These are phyloP conservation scores for Fusarium chlamydosporum DNA, from an alignment of 2,329 filamentous ascomycete genomes.

Conservation along the genomic window DNA sequence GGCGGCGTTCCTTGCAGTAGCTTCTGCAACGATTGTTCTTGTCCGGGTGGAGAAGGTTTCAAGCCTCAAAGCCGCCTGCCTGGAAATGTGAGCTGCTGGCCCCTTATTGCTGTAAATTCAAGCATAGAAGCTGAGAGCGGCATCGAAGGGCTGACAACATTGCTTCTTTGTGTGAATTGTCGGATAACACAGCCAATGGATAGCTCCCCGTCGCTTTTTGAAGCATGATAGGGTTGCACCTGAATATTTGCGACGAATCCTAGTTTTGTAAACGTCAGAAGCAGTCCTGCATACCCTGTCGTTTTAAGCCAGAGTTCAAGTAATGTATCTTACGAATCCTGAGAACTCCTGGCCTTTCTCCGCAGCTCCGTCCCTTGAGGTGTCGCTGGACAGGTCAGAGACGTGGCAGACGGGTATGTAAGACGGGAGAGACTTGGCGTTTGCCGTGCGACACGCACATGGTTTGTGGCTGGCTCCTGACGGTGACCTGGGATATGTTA, in stretches of 20 bases:
- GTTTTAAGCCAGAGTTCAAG: constrained; percentile 13
- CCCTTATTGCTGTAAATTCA: constrained; percentile 33
- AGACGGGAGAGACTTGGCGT: constrained; percentile 37
- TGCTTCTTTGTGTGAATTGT: constrained; percentile 17
- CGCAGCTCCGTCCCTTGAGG: constrained; percentile 17
- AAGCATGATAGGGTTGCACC: constrained; percentile 32
- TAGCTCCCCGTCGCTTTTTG: constrained; percentile 12
- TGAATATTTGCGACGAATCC: constrained; percentile 14
- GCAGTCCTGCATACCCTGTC: constrained; percentile 12
- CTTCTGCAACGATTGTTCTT: constrained; percentile 38
- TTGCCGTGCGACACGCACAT: constrained; percentile 43
- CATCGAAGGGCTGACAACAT: constrained; percentile 14
- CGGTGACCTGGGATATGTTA: constrained; percentile 20
- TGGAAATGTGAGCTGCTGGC: constrained; percentile 21
- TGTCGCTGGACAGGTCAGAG: constrained; percentile 8
- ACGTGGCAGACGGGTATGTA: constrained; percentile 39
- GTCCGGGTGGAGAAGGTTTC: constrained; percentile 35
- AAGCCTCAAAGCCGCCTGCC: constrained; percentile 33
- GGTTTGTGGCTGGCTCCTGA: constrained; percentile 32
- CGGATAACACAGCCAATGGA: constrained; percentile 22
- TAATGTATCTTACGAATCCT: constrained; percentile 1
- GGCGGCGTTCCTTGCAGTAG: constrained; percentile 43
- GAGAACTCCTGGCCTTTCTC: constrained; percentile 1
- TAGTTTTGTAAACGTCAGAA: constrained; percentile 34
- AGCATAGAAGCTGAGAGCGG: constrained; percentile 9